Evolutionary conservation across 176 grass and related monocot species (phyloP).

Genomic region (Melocanna baccifera): DNA sequence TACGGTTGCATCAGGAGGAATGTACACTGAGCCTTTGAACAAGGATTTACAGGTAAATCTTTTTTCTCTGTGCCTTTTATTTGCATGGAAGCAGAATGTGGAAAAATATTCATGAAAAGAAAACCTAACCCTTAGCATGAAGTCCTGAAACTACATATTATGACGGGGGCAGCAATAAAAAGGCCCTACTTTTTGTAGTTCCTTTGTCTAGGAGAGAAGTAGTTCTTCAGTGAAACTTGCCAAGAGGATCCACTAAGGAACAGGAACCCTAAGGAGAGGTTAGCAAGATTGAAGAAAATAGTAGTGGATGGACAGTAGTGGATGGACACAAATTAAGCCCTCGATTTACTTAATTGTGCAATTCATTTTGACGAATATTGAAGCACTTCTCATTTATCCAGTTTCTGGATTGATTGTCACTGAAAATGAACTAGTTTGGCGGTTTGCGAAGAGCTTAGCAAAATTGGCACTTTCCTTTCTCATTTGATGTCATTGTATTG

Average conservation of each 20-base stretch:
- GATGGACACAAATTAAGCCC: background rate
- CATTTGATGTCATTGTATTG: background rate
- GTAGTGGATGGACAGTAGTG: background rate
- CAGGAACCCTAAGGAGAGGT: background rate
- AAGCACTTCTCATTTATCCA: background rate
- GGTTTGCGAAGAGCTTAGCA: background rate
- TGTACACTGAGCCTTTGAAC: conserved; percentile 74
- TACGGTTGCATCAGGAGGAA: conserved; percentile 83
- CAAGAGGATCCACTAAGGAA: background rate
- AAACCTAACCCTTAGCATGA: background rate
- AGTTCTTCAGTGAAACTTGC: background rate
- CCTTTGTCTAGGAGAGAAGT: background rate
- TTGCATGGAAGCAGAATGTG: background rate
- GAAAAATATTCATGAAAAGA: background rate
- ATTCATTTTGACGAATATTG: background rate
- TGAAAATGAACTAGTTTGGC: background rate
- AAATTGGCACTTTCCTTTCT: background rate
- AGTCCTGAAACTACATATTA: background rate
- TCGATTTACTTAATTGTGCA: background rate
- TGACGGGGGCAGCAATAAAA: background rate
- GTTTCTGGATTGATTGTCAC: background rate
- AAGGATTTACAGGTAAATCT: conserved; percentile 63
- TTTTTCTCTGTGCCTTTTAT: background rate
- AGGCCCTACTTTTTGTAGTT: background rate
- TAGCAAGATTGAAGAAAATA: background rate